Base-by-base conservation (phyloP, 2,329 filamentous ascomycete genomes). In the Ilyonectria robusta region DNA sequence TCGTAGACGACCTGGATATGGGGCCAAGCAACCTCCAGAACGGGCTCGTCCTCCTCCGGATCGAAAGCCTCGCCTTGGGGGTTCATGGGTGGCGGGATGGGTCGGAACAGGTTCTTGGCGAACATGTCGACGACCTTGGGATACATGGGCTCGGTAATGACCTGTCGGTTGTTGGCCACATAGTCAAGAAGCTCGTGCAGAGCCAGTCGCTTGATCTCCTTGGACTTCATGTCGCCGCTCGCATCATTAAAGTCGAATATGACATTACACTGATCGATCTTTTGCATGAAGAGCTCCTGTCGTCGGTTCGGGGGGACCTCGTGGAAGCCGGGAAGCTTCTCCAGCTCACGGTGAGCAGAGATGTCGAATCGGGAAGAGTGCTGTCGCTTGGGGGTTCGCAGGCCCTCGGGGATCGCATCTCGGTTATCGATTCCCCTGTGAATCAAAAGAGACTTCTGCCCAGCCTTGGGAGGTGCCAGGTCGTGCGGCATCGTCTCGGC, bases 171-270 rank as follows among this genome's bases (percentile, higher is more conserved):
- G 83, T 98, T 98, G 76, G 96, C 95, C 65, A 99, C 96, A 79
- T 99, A 99, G 81, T 99, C 96, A 71, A 99, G 88, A 69, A 99
- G 87, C 81, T 99, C 96, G 80, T 99, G 96, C 50, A 99, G 87
- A 47, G 96, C 96, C 73, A 99, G 85, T 77, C 96, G 90, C 86
- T 99, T 99, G 87, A 99, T 98, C 83, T 99, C 96, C 85, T 99
- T 99, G 54, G 95, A 97, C 82, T 99, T 99, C 95, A 99, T 98
- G 80, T 99, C 96, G 73, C 92, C 95, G 72, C 94, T 97, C 55
- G 95, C 94, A 82, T 99, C 96, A 80, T 98, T 99, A 85, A 99
- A 99, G 84, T 99, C 96, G 79, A 99, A 99, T 77, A 99, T 99
- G 85, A 99, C 97, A 80, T 99, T 99, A 86, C 96, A 99, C 81